Conservation (phyloP, 169 alveolate genomes). For the Plasmodium gallinaceum region DNA sequence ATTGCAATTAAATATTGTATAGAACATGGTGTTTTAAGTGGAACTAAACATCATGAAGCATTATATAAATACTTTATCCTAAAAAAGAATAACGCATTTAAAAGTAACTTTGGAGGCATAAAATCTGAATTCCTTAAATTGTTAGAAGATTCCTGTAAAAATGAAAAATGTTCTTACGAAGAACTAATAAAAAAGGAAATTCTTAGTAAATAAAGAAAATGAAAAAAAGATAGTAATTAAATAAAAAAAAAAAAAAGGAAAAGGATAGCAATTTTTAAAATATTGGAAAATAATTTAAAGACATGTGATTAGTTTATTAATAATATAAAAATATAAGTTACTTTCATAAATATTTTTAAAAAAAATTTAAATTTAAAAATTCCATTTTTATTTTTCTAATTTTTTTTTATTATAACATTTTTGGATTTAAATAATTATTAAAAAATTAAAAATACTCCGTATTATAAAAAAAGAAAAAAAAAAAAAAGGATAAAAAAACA, state of each 20-base stretch:
- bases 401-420: too few relatives aligned
- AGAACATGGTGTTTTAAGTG: slow-evolving; percentile 86
- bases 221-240: background rate
- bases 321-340: background rate
- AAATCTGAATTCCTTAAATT: slow-evolving; percentile 23
- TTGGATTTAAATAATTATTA: too few relatives aligned
- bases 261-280: background rate
- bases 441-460: slow-evolving; percentile 1
- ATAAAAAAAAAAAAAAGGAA: slow-evolving; percentile 1
- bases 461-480: slow-evolving; percentile 11
- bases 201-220: slow-evolving; percentile 15
- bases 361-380: too few relatives aligned
- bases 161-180: slow-evolving; percentile 15
- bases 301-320: too few relatives aligned
- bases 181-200: slow-evolving; percentile 52
- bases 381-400: too few relatives aligned
- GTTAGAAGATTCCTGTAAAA: slow-evolving; percentile 34
- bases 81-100: slow-evolving; percentile 67
- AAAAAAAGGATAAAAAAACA: background rate
- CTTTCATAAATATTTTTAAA: background rate
- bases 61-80: slow-evolving; percentile 48
- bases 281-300: background rate
- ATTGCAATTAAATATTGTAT: slow-evolving; percentile 89
- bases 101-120: slow-evolving; percentile 69
- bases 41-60: slow-evolving; percentile 77